Evolutionary conservation across 2,329 filamentous ascomycete genomes (phyloP), one percentile per base, ranked within the genome.

Genomic region (Epichloe amarillans): DNA sequence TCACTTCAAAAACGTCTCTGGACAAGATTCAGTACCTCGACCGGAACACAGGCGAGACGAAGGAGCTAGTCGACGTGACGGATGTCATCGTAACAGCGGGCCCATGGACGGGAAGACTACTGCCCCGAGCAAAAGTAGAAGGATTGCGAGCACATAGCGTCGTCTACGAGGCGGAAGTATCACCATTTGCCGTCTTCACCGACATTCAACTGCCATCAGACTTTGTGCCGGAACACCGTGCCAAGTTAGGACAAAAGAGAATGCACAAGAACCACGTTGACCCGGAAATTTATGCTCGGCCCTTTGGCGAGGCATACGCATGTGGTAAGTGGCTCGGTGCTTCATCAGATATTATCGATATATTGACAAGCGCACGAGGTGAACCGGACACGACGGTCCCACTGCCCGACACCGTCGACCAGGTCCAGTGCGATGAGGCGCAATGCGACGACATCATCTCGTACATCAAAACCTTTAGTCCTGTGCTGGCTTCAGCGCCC

Each of bases 221-320:
- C 53, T 88, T 83, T 63, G 66, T 77, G 3, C 74, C 74, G 3
- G 71, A 68, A 57, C 75, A 77, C 58, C 70, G 72, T 48, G 64
- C 66, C 52, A 64, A 60, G 56, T 63, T 66, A 61, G 74, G 70
- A 53, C 72, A 76, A 62, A 72, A 70, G 69, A 70, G 74, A 60
- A 69, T 68, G 59, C 78, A 77, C 66, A 73, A 74, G 52, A 76
- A 81, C 30, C 77, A 77, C 17, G 88, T 88, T 12, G 83, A 88
- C 26, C 93, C 93, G 0, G 93, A 98, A 66, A 93, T 97, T 55
- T 98, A 98, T 64, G 86, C 93, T 0, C 78, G 93, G 4, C 90
- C 90, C 0, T 85, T 88, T 63, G 79, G 85, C 50, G 90, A 95
- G 64, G 84, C 95, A 11, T 98, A 98, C 65, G 90, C 88, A 0